Evolutionary conservation across 768 basidiomycete species (phyloP), one percentile per base, ranked within the genome.

Genomic region (Calocera viscosa): DNA sequence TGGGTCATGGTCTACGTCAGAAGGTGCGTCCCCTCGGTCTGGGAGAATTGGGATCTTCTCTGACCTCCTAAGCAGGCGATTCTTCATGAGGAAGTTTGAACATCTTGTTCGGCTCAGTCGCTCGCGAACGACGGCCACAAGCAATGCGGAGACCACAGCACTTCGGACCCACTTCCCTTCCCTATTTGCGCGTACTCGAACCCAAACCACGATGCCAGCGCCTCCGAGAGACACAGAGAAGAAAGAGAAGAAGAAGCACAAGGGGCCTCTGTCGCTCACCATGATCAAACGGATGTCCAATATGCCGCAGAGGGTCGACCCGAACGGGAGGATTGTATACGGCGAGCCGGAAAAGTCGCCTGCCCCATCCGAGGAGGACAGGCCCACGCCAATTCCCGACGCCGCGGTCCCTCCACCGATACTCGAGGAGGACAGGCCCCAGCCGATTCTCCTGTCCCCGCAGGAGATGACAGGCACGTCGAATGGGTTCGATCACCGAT

Each of bases 1-100:
- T 90, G 91, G 87, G 79, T 91, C 67, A 89, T 90, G 75, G 90
- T 95, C 30, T 83, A 86, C 67, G 82, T 87, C 67, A 82, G 92
- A 67, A 85, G 84, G 88, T 89, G 63, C 69, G 81, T 71, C 43
- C 24, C 8, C 24, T 47, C 5, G 5, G 19, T 47, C 19, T 39
- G 33, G 1, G 22, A 8, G 2, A 17, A n/a, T 39, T 60, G n/a
- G 39, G 40, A 5, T 40, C 43, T 16, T 17, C 2, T 39, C 38
- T 32, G 10, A 28, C 26, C 5, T 32, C 10, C 26, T 2, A 10
- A 5, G 5, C 53, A 60, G 63, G 63, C 16, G 24, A 7, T 60
- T 33, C 34, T 66, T 63, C 63, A n/a, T 24, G 30, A 16, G 24
- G 14, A 34, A 67, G 34, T 64, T 67, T 10, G 41, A 64, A 34